phyloP scores from a whole-genome alignment of 2,329 filamentous ascomycete species.

The Stagonosporopsis tanaceti region DNA sequence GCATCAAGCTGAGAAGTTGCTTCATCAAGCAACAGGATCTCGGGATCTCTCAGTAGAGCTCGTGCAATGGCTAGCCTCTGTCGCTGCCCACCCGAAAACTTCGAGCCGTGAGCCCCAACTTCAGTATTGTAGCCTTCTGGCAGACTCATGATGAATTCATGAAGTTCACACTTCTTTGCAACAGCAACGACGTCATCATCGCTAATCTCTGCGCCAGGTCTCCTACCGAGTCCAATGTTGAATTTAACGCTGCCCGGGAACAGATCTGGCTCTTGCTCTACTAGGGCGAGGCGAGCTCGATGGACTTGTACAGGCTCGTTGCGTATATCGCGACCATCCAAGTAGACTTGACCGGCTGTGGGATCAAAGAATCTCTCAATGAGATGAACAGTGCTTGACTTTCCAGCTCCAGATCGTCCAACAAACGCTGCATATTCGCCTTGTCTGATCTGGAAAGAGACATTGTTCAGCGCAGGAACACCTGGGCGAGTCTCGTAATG shows the following conservation, averaged over 20 bases:
- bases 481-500: slow-evolving; percentile 43
- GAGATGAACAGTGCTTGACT: slow-evolving; percentile 56
- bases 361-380: slow-evolving; percentile 57
- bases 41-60: slow-evolving; percentile 56
- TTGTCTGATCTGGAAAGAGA: slow-evolving; percentile 50
- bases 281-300: slow-evolving; percentile 52
- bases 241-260: slow-evolving; percentile 55
- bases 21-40: slow-evolving; percentile 57
- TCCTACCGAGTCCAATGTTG: slow-evolving; percentile 54
- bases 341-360: slow-evolving; percentile 48
- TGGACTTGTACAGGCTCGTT: slow-evolving; percentile 47
- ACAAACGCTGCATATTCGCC: slow-evolving; percentile 53
- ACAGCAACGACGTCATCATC: slow-evolving; percentile 45
- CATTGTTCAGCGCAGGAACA: slow-evolving; percentile 45
- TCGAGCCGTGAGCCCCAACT: slow-evolving; percentile 53
- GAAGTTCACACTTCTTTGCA: slow-evolving; percentile 54
- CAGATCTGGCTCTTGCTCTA: slow-evolving; percentile 56
- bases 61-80: slow-evolving; percentile 57
- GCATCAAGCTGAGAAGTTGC: slow-evolving; percentile 58
- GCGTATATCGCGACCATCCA: slow-evolving; percentile 54
- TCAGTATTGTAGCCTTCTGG: slow-evolving; percentile 58
- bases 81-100: slow-evolving; percentile 56
- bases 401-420: slow-evolving; percentile 56
- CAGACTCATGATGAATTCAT: slow-evolving; percentile 57
- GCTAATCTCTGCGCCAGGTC: slow-evolving; percentile 33